Conservation (phyloP, 805 yeast species). For the Candida mattraensis region DNA sequence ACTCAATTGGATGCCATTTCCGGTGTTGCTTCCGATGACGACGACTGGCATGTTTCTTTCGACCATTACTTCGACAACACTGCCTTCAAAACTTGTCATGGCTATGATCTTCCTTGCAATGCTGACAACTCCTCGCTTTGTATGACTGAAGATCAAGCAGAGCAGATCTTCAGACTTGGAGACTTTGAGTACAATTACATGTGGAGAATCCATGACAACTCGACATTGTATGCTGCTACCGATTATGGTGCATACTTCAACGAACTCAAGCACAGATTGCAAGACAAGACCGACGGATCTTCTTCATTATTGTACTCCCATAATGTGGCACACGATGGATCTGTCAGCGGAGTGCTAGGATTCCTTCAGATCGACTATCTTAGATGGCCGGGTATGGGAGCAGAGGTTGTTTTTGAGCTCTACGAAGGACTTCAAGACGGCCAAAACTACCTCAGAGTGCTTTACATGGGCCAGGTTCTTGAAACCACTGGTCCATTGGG, state of each 20-base stretch:
- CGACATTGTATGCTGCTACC: constrained; percentile 36
- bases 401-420: constrained; percentile 41
- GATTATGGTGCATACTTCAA: constrained; percentile 38
- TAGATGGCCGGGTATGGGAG: constrained; percentile 52
- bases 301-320: constrained; percentile 36
- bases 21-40: constrained; percentile 22
- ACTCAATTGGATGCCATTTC: constrained; percentile 31
- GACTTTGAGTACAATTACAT: constrained; percentile 46
- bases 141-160: constrained; percentile 32
- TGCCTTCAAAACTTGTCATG: constrained; percentile 40
- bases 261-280: constrained; percentile 35
- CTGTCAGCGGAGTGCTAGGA: constrained; percentile 35
- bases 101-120: constrained; percentile 34
- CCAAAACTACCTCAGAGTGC: constrained; percentile 34
- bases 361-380: constrained; percentile 35
- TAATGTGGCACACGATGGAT: constrained; percentile 45
- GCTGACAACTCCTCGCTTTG: constrained; percentile 22
- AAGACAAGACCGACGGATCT: constrained; percentile 30
- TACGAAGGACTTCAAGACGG: constrained; percentile 29
- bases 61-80: constrained; percentile 45
- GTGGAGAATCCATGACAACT: constrained; percentile 34
- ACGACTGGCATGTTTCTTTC: constrained; percentile 28
- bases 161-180: constrained; percentile 42
- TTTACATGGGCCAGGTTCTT: constrained; percentile 34
- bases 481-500: constrained; percentile 23